Evolutionary conservation across 106 monocot species (phyloP).

Genomic region (Phalaenopsis equestris): DNA sequence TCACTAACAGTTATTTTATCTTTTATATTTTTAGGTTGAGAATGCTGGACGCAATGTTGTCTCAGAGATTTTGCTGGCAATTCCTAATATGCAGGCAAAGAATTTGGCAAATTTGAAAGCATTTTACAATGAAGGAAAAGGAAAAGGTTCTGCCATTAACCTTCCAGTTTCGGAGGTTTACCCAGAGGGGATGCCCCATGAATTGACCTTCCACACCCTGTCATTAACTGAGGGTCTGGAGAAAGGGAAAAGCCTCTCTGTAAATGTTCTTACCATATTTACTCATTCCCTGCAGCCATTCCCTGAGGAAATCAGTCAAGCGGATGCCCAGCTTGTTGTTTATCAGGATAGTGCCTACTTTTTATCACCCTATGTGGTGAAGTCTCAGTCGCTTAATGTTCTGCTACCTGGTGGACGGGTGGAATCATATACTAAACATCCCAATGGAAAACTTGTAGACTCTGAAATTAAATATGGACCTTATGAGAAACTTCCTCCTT

Average conservation of each 20-base stretch:
- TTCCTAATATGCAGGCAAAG: constrained; percentile 68
- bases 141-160: constrained; percentile 30
- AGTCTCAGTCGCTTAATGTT: constrained; percentile 63
- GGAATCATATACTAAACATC: constrained; percentile 85
- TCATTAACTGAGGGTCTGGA: constrained; percentile 49
- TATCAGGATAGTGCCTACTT: constrained; percentile 83
- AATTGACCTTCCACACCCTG: constrained; percentile 70
- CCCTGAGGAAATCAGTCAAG: constrained; percentile 90
- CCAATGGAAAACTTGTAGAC: constrained; percentile 58
- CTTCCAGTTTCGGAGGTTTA: constrained; percentile 39
- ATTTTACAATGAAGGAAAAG: constrained; percentile 56
- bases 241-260: constrained; percentile 44
- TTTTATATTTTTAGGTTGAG: constrained; percentile 56
- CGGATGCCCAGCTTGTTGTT: constrained; percentile 77
- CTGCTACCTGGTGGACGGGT: constrained; percentile 74
- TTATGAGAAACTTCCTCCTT: constrained; percentile 65
- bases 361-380: constrained; percentile 79
- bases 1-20: neutral
- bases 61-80: constrained; percentile 58
- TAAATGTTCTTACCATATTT: constrained; percentile 61
- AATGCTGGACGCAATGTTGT: constrained; percentile 47
- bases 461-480: constrained; percentile 89
- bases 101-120: constrained; percentile 69
- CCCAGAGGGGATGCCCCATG: constrained; percentile 51
- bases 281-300: constrained; percentile 72